A percentile compares a stretch with the other conserved stretches of the same genome.
phyloP scores from a whole-genome alignment of 2,329 filamentous ascomycete genomes.

The Neopestalotiopsis rosae region DNA sequence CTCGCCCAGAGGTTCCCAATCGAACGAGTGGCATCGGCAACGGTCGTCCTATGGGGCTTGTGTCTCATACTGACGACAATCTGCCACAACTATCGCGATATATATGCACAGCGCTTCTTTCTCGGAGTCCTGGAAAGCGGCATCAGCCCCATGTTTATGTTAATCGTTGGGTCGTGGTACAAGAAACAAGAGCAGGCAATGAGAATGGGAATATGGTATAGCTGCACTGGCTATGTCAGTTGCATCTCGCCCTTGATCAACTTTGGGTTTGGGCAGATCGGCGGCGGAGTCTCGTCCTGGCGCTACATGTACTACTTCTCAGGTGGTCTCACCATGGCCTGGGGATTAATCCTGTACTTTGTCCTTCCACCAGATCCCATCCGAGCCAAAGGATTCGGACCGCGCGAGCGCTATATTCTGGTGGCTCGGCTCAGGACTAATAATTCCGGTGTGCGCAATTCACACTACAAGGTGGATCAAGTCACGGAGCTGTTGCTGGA shows the following conservation, averaged over 20 bases:
- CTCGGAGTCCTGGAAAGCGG: constrained; percentile 61
- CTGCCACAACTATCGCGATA: constrained; percentile 41
- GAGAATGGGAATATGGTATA: constrained; percentile 47
- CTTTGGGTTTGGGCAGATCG: constrained; percentile 52
- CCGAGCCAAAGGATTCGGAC: constrained; percentile 36
- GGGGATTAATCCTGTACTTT: constrained; percentile 43
- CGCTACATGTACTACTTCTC: constrained; percentile 47
- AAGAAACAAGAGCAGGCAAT: constrained; percentile 47
- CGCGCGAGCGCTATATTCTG: constrained; percentile 34
- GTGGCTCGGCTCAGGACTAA: constrained; percentile 36
- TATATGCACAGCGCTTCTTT: constrained; percentile 56
- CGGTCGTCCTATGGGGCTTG: constrained; percentile 43
- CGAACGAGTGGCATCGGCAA: constrained; percentile 47
- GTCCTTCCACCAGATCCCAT: constrained; percentile 47
- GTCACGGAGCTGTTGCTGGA: constrained; percentile 41
- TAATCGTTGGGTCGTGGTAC: constrained; percentile 51
- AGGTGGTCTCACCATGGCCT: constrained; percentile 46
- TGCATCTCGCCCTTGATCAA: constrained; percentile 52
- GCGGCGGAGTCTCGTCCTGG: constrained; percentile 43
- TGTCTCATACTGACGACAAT: constrained; percentile 43
- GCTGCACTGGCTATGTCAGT: constrained; percentile 48
- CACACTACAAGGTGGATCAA: constrained; percentile 49
- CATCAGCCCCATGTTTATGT: constrained; percentile 62
- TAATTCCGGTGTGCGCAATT: constrained; percentile 47
- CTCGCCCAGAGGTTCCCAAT: constrained; percentile 50